phyloP scores from a whole-genome alignment of 2,329 filamentous ascomycete genomes.

The Colletotrichum orbiculare region DNA sequence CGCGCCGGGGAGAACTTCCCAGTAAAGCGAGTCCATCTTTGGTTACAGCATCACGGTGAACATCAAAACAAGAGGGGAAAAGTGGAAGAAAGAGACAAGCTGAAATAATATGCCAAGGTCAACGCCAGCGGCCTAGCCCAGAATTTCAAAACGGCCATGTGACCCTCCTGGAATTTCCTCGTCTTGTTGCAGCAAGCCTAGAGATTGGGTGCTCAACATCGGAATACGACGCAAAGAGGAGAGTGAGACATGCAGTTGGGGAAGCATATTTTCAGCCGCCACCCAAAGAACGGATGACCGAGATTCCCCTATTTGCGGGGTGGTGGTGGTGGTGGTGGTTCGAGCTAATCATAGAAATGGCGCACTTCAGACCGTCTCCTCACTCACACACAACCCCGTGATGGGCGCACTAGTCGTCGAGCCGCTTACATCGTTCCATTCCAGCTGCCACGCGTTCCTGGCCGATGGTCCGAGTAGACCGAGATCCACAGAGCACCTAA shows the following conservation, averaged over 20 bases:
- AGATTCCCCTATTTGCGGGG: slow-evolving; percentile 8
- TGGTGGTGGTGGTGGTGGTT: background rate
- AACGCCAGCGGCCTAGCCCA: background rate
- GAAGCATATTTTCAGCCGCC: background rate
- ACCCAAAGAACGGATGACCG: background rate
- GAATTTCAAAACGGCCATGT: slow-evolving; percentile 1
- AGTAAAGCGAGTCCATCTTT: slow-evolving; percentile 20
- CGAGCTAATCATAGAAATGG: background rate
- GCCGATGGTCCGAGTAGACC: background rate
- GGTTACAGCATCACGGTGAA: too few species aligned
- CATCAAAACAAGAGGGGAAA: rapidly evolving
- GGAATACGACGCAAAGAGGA: background rate
- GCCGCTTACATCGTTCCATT: background rate
- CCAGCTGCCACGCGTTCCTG: background rate
- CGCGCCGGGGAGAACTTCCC: slow-evolving; percentile 3
- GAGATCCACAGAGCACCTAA: too few species aligned
- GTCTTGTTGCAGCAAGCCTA: too few species aligned
- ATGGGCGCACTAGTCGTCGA: background rate
- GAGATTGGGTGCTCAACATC: too few species aligned
- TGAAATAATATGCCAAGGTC: background rate
- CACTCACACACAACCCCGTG: too few species aligned
- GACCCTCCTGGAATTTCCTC: background rate
- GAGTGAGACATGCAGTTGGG: slow-evolving; percentile 1
- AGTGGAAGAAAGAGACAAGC: background rate
- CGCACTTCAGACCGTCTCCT: background rate